Conservation (phyloP, 1,284 basidiomycete genomes). For the Ustilago loliicola region DNA sequence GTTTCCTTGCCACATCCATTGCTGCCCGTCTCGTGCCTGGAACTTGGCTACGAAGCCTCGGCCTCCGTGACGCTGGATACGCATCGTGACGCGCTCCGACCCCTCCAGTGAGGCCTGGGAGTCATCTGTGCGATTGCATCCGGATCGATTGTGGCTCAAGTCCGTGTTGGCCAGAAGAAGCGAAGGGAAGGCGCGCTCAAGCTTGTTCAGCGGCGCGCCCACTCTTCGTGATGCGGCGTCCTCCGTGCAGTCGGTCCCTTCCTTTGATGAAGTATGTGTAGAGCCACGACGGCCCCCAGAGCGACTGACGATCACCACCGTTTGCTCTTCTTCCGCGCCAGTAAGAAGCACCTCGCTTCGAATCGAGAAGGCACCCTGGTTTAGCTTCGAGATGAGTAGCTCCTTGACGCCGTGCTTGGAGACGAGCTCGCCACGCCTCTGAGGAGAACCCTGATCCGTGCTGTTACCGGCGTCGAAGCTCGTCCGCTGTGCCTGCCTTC, state of each 20-base stretch:
- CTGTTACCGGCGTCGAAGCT: conserved; percentile 13
- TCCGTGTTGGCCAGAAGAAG: conserved; percentile 27
- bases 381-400: conserved; percentile 40
- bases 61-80: conserved; percentile 22
- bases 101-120: conserved; percentile 20
- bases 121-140: conserved; percentile 16
- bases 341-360: conserved; percentile 15
- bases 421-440: not conserved
- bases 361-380: conserved; percentile 27
- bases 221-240: not conserved
- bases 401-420: conserved; percentile 12
- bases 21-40: conserved; percentile 23
- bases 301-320: conserved; percentile 34
- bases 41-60: conserved; percentile 33
- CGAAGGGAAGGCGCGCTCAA: conserved; percentile 46
- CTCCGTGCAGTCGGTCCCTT: not conserved
- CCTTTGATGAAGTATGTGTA: conserved; percentile 12
- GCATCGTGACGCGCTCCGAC: conserved; percentile 24
- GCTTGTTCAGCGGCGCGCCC: conserved; percentile 15
- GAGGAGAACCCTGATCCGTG: not conserved
- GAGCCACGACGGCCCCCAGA: conserved; percentile 1
- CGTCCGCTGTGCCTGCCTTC: conserved; percentile 25
- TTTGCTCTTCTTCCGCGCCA: conserved; percentile 16
- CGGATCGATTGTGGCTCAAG: conserved; percentile 12
- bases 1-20: conserved; percentile 36